Conservation (phyloP, 768 basidiomycete genomes). For the Lactifluus piperatus region DNA sequence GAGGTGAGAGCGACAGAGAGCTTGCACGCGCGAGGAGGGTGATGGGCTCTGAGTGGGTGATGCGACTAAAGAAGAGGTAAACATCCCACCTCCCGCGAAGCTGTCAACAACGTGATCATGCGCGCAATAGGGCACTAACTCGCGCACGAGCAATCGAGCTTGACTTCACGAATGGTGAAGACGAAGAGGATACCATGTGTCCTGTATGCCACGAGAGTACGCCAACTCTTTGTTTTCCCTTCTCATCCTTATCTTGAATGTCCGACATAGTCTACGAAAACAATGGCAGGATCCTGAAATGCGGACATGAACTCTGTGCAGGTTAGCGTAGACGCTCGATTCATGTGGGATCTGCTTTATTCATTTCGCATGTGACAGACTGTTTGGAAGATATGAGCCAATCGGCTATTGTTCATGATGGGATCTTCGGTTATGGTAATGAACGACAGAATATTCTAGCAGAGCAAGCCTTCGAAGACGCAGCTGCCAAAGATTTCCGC, state of each 20-base stretch:
- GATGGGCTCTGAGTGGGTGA: constrained; percentile 38
- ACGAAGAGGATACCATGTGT: constrained; percentile 42
- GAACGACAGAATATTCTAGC: constrained; percentile 46
- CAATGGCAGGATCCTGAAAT: constrained; percentile 52
- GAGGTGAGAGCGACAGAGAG: constrained; percentile 44
- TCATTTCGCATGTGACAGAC: constrained; percentile 28
- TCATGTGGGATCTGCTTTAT: neutral
- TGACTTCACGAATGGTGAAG: constrained; percentile 43
- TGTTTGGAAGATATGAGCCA: constrained; percentile 47
- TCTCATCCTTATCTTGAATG: neutral
- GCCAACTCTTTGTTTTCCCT: constrained; percentile 15
- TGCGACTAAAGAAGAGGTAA: constrained; percentile 13
- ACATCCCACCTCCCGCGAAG: neutral
- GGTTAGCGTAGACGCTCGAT: constrained; percentile 29
- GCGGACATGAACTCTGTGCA: constrained; percentile 60
- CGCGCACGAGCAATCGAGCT: constrained; percentile 39
- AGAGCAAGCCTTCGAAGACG: constrained; percentile 50
- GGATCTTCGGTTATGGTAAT: constrained; percentile 48
- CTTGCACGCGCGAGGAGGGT: constrained; percentile 41
- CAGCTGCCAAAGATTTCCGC: constrained; percentile 46
- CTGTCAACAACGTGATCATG: constrained; percentile 26
- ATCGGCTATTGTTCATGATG: constrained; percentile 45
- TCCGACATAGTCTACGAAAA: constrained; percentile 38
- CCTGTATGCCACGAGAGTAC: constrained; percentile 60
- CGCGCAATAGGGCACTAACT: constrained; percentile 33